These are phyloP conservation scores for Buddleja alternifolia DNA, from an alignment of 257 asterid species.

Conservation along the genomic window DNA sequence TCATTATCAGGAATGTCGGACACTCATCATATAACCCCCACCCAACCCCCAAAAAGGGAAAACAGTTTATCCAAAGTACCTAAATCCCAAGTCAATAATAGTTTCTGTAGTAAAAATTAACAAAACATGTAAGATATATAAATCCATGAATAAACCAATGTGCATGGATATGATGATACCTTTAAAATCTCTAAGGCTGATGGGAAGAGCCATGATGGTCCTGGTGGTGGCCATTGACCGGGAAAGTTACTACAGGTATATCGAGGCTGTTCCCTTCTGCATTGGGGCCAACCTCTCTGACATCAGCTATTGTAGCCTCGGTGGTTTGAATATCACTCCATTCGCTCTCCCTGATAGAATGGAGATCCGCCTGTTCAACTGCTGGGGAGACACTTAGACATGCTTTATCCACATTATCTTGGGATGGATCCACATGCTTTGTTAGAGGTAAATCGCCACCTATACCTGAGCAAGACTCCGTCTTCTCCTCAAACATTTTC, in stretches of 20 bases:
- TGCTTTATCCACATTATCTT: slow-evolving; percentile 93
- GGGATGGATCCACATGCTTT: slow-evolving; percentile 85
- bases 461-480: slow-evolving; percentile 66
- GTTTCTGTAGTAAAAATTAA: neutral
- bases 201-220: slow-evolving; percentile 67
- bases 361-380: slow-evolving; percentile 59
- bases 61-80: slow-evolving; percentile 20
- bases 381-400: slow-evolving; percentile 67
- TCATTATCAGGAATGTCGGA: slow-evolving; percentile 24
- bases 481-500: slow-evolving; percentile 72
- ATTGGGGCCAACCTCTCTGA: slow-evolving; percentile 78
- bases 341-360: slow-evolving; percentile 69
- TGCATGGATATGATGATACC: neutral
- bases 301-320: slow-evolving; percentile 82
- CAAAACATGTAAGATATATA: slow-evolving; percentile 6
- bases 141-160: neutral
- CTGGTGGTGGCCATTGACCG: slow-evolving; percentile 57
- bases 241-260: slow-evolving; percentile 69
- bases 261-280: slow-evolving; percentile 68
- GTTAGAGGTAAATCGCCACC: slow-evolving; percentile 60
- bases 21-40: slow-evolving; percentile 10
- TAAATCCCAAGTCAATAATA: neutral
- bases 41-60: neutral
- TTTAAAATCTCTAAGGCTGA: slow-evolving; percentile 55
- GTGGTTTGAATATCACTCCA: slow-evolving; percentile 95